These are phyloP conservation scores for Pythium brachiatum DNA, from an alignment of 352 stramenopile genomes.

Conservation along the genomic window DNA sequence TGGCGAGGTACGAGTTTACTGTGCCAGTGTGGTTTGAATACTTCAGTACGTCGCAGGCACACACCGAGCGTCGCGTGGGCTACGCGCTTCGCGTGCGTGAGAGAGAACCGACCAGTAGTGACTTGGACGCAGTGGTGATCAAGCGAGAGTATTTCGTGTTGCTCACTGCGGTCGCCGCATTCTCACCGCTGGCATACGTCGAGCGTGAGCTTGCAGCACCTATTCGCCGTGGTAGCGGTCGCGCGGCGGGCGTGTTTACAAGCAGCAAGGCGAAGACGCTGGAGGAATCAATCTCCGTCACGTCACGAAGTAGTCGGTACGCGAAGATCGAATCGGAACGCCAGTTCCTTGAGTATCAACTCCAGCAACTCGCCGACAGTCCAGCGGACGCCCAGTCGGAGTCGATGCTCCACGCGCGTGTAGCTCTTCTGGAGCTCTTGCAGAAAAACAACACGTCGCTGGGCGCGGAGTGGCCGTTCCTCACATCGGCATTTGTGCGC, in stretches of 20 bases:
- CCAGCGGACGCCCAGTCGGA: conserved; percentile 5
- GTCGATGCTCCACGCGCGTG: conserved; percentile 25
- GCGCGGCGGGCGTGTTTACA: conserved; percentile 20
- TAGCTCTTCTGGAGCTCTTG: conserved; percentile 29
- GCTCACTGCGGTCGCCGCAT: conserved; percentile 35
- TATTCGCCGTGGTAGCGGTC: conserved; percentile 15
- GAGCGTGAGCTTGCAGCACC: conserved; percentile 27
- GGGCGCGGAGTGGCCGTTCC: conserved; percentile 29
- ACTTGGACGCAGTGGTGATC: neutral
- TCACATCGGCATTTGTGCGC: conserved; percentile 18
- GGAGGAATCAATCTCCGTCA: conserved; percentile 39
- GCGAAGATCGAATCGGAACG: conserved; percentile 39
- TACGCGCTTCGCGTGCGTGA: conserved; percentile 44
- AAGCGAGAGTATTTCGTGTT: conserved; percentile 37
- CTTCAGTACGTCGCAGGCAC: conserved; percentile 34
- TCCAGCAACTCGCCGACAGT: conserved; percentile 22
- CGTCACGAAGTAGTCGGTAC: conserved; percentile 29
- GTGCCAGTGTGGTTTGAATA: conserved; percentile 59
- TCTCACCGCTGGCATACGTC: conserved; percentile 39
- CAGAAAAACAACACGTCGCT: conserved; percentile 27
- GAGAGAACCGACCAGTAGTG: neutral
- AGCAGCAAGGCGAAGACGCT: conserved; percentile 21
- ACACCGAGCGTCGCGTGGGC: conserved; percentile 42
- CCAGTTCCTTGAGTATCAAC: conserved; percentile 39
- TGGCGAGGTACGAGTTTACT: conserved; percentile 34